Base-by-base conservation (phyloP, 805 yeast species). In the Wickerhamiella alocasiicola region DNA sequence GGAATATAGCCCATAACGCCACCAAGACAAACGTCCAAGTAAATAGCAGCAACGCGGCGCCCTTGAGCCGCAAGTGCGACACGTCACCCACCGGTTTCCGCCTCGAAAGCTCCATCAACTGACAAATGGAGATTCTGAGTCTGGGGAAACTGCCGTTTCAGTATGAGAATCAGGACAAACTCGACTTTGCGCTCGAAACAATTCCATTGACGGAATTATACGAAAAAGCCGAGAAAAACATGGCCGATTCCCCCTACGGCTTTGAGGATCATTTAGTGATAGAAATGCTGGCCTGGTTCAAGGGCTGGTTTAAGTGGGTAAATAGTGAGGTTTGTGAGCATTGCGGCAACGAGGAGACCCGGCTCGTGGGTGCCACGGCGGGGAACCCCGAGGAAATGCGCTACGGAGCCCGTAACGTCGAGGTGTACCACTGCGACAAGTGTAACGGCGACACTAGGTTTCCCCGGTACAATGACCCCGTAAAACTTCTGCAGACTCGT, bases 301-400 rank as follows among this genome's bases (percentile, higher is more conserved):
- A 83, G 50, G 64, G 75, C 29, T 85, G 82, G 62, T 88, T 88
- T 62, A 64, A 60, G 20, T 88, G 97, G 97, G 76, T 82, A 6
- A 79, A 80, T 51, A 67, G 68, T 27, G 84, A 91, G 0, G 55
- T 63, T 9, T 82, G 95, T 49, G 54, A 62, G 0, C 38, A 39
- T 0, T 81, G 94, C 55, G 66, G 64, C n/a, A 51, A 63, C 40
- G 55, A 58, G 15, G 64, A 68, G 21, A 65, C 77, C 2, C 41
- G 44, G 2, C 46, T 55, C 0, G 41, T 59, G 0, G 73, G 75
- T 0, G 55, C 60, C 0, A 57, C 59, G 1, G 51, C 60, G 2
- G 75, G 84, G 0, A 66, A 59, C 16, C 43, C 50, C 0, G 62
- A 59, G 12, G 84, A 77, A 40, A 55, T 55, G 12, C 42, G 46